Percentiles rank a stretch among this genome's conserved stretches.
Evolutionary conservation across 2,329 filamentous ascomycete genomes (phyloP).

Genomic region (Trichophyton equinum): DNA sequence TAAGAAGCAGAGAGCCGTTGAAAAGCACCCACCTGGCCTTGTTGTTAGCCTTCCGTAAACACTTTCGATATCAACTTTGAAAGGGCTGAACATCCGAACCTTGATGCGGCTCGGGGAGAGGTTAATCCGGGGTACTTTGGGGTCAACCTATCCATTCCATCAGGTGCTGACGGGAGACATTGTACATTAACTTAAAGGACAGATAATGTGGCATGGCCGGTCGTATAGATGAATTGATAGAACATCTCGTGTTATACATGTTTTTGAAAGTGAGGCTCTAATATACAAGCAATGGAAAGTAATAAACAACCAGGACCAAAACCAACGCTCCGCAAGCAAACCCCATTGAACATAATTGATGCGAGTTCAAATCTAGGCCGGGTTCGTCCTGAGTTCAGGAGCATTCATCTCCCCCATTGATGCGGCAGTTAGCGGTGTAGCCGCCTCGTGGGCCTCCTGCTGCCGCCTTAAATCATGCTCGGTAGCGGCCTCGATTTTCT

Average conservation of each 20-base stretch:
- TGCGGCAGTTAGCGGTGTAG: background rate
- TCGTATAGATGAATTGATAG: background rate
- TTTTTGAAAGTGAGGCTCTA: background rate
- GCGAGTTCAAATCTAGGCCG: background rate
- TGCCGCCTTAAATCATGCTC: constrained; percentile 13
- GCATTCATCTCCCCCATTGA: background rate
- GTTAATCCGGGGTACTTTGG: background rate
- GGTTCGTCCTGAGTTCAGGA: background rate
- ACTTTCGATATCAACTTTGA: background rate
- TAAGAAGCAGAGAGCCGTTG: background rate
- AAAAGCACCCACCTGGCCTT: background rate
- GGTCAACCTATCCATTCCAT: too few relatives aligned
- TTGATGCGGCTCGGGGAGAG: background rate
- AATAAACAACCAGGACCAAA: background rate
- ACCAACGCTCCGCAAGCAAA: background rate
- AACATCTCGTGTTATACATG: background rate
- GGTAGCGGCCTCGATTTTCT: constrained; percentile 28
- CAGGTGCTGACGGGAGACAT: too few relatives aligned
- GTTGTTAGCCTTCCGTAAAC: background rate
- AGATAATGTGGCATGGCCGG: background rate
- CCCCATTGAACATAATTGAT: background rate
- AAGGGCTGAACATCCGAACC: background rate
- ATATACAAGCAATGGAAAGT: background rate
- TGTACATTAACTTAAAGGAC: too few relatives aligned
- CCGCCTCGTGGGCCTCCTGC: background rate